Evolutionary conservation across 2,329 filamentous ascomycete genomes (phyloP).

Genomic region (Rasamsonia emersonii): DNA sequence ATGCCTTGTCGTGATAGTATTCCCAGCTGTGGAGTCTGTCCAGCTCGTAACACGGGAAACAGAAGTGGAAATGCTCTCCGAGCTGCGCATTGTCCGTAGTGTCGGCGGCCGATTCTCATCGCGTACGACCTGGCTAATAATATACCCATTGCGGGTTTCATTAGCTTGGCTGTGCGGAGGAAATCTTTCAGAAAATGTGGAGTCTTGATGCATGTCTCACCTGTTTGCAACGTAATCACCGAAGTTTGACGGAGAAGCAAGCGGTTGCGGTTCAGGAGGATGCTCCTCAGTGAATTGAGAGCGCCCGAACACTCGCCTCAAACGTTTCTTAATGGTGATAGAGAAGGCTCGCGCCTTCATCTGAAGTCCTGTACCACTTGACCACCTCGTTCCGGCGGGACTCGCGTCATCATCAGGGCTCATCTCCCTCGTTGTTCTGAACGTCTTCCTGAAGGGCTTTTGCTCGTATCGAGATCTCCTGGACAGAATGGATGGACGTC

Average conservation of each 20-base stretch:
- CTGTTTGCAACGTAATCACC: constrained; percentile 13
- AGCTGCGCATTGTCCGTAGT: constrained; percentile 19
- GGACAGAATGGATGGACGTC: constrained; percentile 17
- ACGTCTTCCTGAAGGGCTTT: constrained; percentile 29
- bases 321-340: constrained; percentile 31
- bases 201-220: neutral
- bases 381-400: constrained; percentile 6
- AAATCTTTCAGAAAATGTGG: neutral
- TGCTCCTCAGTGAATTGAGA: constrained; percentile 16
- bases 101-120: constrained; percentile 11
- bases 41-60: constrained; percentile 41
- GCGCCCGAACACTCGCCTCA: constrained; percentile 33
- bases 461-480: constrained; percentile 19
- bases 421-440: constrained; percentile 20
- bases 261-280: constrained; percentile 15
- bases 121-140: neutral
- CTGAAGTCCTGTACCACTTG: constrained; percentile 8
- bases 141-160: constrained; percentile 1
- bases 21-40: constrained; percentile 38
- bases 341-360: constrained; percentile 31
- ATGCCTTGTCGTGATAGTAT: constrained; percentile 29
- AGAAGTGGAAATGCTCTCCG: constrained; percentile 26
- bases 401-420: constrained; percentile 10
- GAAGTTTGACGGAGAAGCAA: constrained; percentile 15
- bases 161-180: neutral